These are phyloP conservation scores for Colletotrichum gigasporum DNA, from an alignment of 2,329 filamentous ascomycete genomes.

Conservation along the genomic window DNA sequence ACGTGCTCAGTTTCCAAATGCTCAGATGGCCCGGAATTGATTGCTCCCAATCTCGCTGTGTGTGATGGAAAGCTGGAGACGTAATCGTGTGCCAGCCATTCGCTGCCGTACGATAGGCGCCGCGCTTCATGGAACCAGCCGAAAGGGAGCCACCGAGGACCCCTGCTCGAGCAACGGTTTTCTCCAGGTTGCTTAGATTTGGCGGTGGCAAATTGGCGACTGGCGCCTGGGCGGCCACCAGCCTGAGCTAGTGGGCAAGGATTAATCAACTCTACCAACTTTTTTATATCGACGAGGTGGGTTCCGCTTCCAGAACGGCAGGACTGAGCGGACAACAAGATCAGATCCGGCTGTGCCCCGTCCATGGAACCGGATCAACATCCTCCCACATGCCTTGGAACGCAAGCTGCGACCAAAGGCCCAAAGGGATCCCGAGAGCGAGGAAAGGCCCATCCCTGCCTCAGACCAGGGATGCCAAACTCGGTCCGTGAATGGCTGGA, in stretches of 20 bases:
- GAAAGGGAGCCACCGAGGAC: neutral
- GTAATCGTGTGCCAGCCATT: constrained; percentile 2
- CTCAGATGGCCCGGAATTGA: neutral
- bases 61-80: too few relatives aligned
- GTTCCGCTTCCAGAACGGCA: neutral
- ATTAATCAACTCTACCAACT: neutral
- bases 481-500: constrained; percentile 3
- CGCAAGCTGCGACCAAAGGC: too few relatives aligned
- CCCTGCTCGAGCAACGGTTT: constrained; percentile 1
- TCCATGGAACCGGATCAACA: constrained; percentile 6
- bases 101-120: too few relatives aligned
- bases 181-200: constrained; percentile 1
- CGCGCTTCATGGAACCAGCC: neutral
- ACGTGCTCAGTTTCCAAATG: neutral
- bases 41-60: neutral
- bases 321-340: neutral
- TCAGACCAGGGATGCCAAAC: neutral
- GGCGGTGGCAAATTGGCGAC: constrained; percentile 3
- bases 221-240: too few relatives aligned
- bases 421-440: constrained; percentile 6
- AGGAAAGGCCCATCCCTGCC: neutral
- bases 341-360: neutral
- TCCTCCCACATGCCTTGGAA: constrained; percentile 3
- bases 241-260: too few relatives aligned
- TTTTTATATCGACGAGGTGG: neutral